Conservation (phyloP, 2,329 filamentous ascomycete species). For the Elsinoe necatrix region DNA sequence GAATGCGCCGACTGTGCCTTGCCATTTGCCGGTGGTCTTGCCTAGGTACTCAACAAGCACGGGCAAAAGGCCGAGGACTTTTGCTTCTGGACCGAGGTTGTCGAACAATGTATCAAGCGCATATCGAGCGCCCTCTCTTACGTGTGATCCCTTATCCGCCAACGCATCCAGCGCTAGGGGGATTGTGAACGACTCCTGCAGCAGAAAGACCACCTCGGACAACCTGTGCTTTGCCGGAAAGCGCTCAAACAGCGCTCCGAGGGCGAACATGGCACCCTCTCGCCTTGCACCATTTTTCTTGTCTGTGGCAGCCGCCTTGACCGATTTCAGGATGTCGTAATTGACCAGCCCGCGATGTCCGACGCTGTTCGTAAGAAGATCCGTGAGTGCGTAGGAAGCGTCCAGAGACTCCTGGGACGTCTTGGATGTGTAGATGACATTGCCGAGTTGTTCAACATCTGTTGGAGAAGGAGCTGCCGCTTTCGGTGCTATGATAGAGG, state of each 20-base stretch:
- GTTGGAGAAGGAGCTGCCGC: slow-evolving; percentile 38
- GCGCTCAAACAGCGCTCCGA: slow-evolving; percentile 87
- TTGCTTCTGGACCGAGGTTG: slow-evolving; percentile 69
- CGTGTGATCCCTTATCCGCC: slow-evolving; percentile 79
- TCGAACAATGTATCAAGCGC: slow-evolving; percentile 82
- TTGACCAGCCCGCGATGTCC: slow-evolving; percentile 54
- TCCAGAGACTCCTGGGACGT: slow-evolving; percentile 51
- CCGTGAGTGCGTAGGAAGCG: slow-evolving; percentile 56
- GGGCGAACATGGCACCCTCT: slow-evolving; percentile 89
- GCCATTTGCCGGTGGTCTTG: slow-evolving; percentile 90
- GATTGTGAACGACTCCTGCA: slow-evolving; percentile 71
- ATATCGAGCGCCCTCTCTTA: slow-evolving; percentile 88
- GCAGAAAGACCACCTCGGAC: slow-evolving; percentile 70
- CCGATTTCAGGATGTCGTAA: slow-evolving; percentile 55
- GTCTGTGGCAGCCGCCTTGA: slow-evolving; percentile 73
- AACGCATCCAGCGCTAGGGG: slow-evolving; percentile 70
- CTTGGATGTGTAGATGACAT: slow-evolving; percentile 41
- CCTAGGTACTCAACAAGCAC: slow-evolving; percentile 64
- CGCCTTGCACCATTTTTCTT: slow-evolving; percentile 84
- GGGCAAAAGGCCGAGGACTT: slow-evolving; percentile 75
- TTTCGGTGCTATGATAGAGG: slow-evolving; percentile 40
- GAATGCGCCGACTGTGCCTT: slow-evolving; percentile 82
- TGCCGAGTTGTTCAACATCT: slow-evolving; percentile 37
- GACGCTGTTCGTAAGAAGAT: slow-evolving; percentile 55
- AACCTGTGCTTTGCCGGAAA: slow-evolving; percentile 69